phyloP scores from a whole-genome alignment of 495 filamentous ascomycete species.

The Aspergillus wentii region DNA sequence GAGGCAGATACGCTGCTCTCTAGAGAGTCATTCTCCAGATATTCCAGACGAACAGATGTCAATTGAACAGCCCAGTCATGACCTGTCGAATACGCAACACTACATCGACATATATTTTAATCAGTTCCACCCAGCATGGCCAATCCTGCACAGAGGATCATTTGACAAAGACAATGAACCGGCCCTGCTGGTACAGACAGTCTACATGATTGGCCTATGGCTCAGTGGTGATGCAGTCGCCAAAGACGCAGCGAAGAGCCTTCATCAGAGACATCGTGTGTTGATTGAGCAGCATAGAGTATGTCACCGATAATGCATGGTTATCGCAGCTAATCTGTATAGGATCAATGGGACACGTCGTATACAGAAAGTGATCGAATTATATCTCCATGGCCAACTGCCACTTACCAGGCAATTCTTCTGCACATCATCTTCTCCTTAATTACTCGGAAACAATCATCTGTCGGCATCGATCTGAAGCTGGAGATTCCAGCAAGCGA shows the following conservation, averaged over 20 bases:
- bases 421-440: slow-evolving; percentile 15
- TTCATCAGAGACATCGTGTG: slow-evolving; percentile 15
- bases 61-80: neutral
- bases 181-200: slow-evolving; percentile 16
- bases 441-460: slow-evolving; percentile 5
- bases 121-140: slow-evolving; percentile 13
- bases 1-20: no score
- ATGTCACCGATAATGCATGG: no score
- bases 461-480: slow-evolving; percentile 3
- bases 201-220: slow-evolving; percentile 17
- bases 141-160: slow-evolving; percentile 15
- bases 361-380: neutral
- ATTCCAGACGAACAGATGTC: no score
- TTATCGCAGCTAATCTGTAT: no score
- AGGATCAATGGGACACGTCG: slow-evolving; percentile 11
- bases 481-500: slow-evolving; percentile 5
- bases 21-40: no score
- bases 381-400: slow-evolving; percentile 11
- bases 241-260: slow-evolving; percentile 6
- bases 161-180: slow-evolving; percentile 12
- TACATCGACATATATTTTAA: slow-evolving; percentile 14
- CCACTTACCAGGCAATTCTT: slow-evolving; percentile 17
- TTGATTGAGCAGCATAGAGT: neutral
- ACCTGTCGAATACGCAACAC: slow-evolving; percentile 4
- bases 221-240: slow-evolving; percentile 6